Evolutionary conservation across 2,329 filamentous ascomycete genomes (phyloP).

Genomic region (Penicillium sp.): DNA sequence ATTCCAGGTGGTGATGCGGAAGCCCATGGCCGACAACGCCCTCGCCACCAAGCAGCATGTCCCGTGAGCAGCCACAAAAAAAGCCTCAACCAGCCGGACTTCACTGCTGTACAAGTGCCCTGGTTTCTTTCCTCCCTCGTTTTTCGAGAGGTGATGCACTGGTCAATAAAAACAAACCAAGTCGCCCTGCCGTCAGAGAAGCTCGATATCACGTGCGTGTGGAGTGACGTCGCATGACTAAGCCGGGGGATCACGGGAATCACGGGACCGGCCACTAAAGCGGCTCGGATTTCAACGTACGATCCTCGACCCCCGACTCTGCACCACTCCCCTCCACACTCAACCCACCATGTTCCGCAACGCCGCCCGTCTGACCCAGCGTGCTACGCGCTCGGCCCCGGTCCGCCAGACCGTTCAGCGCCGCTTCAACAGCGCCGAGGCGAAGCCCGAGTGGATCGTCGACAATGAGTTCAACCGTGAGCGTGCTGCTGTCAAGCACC

Average conservation of each 20-base stretch:
- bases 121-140: no score
- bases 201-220: constrained; percentile 19
- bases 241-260: constrained; percentile 33
- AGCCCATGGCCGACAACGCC: constrained; percentile 59
- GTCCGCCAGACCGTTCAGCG: constrained; percentile 66
- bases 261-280: no score
- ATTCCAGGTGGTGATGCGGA: constrained; percentile 88
- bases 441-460: constrained; percentile 62
- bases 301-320: constrained; percentile 22
- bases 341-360: constrained; percentile 56
- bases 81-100: neutral
- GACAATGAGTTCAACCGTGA: constrained; percentile 96
- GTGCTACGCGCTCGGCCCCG: constrained; percentile 57
- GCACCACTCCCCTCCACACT: constrained; percentile 23
- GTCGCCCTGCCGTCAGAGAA: neutral
- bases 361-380: constrained; percentile 65
- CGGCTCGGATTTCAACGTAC: constrained; percentile 31
- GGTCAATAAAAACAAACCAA: neutral
- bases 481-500: constrained; percentile 85
- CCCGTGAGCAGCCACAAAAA: neutral
- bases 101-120: neutral
- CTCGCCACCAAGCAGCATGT: constrained; percentile 15
- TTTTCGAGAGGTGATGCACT: neutral
- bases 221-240: constrained; percentile 31
- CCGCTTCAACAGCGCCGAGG: constrained; percentile 68